Evolutionary conservation across 2,329 filamentous ascomycete species (phyloP), one percentile per base, ranked within the genome.

Genomic region (Colletotrichum musicola): DNA sequence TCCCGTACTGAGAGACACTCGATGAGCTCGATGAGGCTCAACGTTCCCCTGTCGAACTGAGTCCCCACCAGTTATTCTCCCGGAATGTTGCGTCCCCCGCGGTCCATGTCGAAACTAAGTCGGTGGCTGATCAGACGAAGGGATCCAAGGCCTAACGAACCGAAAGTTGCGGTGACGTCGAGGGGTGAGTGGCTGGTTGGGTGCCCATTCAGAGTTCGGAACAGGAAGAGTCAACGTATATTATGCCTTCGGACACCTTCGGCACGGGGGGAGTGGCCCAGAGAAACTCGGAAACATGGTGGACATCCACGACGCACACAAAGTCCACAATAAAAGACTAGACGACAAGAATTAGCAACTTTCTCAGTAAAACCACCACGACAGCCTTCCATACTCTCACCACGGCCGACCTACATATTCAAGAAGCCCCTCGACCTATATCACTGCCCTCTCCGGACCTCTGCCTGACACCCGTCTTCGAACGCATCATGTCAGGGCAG

Each of bases 401-500:
- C 13, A 69, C 63, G 57, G 57, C 38, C 18, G 22, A 62, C 38
- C 40, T 35, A 62, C 47, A 44, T 35, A 47, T 50, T 40, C 57
- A 55, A 62, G 46, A 25, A 25, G n/a, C 56, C 18, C 42, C 51
- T 40, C 56, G 16, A 18, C 58, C 56, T 58, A 61, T 62, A 57
- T 46, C 42, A 56, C n/a, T 57, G 13, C 66, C 62, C n/a, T 53
- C 42, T 14, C 54, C 61, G 49, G 49, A 51, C 40, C 22, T 71
- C 18, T 27, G 51, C 4, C 25, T 71, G 20, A 44, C 66, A 3
- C 56, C 40, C 4, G 44, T 27, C 3, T 62, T 62, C 10, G 61
- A 71, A 30, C 53, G 53, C 57, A 69, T 66, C 60, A 71, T 71
- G 69, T 69, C 69, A 38, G 66, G 53, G 10, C 62, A 71, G 20